Evolutionary conservation across 78 protist genomes (phyloP).

Genomic region (Guillardia theta): DNA sequence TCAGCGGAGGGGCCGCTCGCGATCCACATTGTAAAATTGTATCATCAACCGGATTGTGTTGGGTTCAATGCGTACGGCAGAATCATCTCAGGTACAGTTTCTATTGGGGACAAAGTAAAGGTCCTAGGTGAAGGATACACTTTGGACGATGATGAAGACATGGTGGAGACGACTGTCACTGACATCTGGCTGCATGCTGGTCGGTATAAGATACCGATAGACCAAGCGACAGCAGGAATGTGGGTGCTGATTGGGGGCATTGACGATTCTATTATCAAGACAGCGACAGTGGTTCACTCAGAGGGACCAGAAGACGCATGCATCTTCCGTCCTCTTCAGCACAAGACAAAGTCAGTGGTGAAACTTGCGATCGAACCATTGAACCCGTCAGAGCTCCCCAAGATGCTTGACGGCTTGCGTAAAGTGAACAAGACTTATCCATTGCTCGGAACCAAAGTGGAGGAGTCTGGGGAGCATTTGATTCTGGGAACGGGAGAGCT

Average conservation of each 20-base stretch:
- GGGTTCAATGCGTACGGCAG: slow-evolving; percentile 86
- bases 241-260: slow-evolving; percentile 92
- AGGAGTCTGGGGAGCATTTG: slow-evolving; percentile 97
- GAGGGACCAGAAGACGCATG: slow-evolving; percentile 12
- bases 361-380: slow-evolving; percentile 91
- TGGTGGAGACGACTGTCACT: slow-evolving; percentile 39
- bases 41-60: slow-evolving; percentile 55
- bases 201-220: slow-evolving; percentile 74
- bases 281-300: slow-evolving; percentile 48
- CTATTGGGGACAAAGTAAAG: slow-evolving; percentile 48
- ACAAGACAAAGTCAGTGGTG: slow-evolving; percentile 70
- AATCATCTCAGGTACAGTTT: slow-evolving; percentile 82
- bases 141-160: slow-evolving; percentile 92
- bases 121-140: slow-evolving; percentile 94
- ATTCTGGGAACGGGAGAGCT: slow-evolving; percentile 98
- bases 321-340: slow-evolving; percentile 49
- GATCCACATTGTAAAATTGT: slow-evolving; percentile 77
- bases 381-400: slow-evolving; percentile 89
- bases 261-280: slow-evolving; percentile 69
- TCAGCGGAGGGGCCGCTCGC: slow-evolving; percentile 86
- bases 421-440: slow-evolving; percentile 90
- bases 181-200: slow-evolving; percentile 59
- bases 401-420: slow-evolving; percentile 83
- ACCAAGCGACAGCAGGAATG: slow-evolving; percentile 82
- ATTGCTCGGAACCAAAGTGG: slow-evolving; percentile 77